phyloP scores from a whole-genome alignment of 2,329 filamentous ascomycete species.

The Fusarium nygamai region DNA sequence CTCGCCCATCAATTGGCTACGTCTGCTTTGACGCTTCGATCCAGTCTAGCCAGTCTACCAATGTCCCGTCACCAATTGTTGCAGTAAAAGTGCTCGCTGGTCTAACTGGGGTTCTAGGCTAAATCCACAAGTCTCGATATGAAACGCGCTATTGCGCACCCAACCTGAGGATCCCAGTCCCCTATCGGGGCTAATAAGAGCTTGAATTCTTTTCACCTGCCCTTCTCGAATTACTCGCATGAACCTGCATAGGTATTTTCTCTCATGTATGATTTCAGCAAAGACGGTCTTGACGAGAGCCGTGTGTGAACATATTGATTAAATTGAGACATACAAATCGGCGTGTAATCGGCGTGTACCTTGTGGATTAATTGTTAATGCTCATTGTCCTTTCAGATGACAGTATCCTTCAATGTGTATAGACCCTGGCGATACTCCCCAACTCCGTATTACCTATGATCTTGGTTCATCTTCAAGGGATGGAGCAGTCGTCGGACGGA shows the following conservation, averaged over 20 bases:
- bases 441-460: not conserved
- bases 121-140: slow-evolving; percentile 21
- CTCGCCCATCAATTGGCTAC: slow-evolving; percentile 19
- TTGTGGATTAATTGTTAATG: slow-evolving; percentile 19
- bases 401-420: not conserved
- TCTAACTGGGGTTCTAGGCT: slow-evolving; percentile 1
- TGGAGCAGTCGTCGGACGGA: not conserved
- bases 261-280: not conserved
- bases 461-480: slow-evolving; percentile 5
- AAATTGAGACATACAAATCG: slow-evolving; percentile 6
- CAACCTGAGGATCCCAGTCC: slow-evolving; percentile 27
- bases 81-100: slow-evolving; percentile 4
- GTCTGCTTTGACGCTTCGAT: slow-evolving; percentile 7
- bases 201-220: slow-evolving; percentile 14
- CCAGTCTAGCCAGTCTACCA: not conserved
- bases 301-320: not conserved
- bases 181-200: not conserved
- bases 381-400: slow-evolving; percentile 25
- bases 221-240: slow-evolving; percentile 21
- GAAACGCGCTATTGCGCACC: slow-evolving; percentile 38
- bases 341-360: not conserved
- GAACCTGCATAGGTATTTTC: not conserved
- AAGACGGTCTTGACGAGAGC: not conserved
- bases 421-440: not conserved
- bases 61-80: slow-evolving; percentile 18